These are phyloP conservation scores for Diaporthe sp. DNA, from an alignment of 2,329 filamentous ascomycete species.

Conservation along the genomic window DNA sequence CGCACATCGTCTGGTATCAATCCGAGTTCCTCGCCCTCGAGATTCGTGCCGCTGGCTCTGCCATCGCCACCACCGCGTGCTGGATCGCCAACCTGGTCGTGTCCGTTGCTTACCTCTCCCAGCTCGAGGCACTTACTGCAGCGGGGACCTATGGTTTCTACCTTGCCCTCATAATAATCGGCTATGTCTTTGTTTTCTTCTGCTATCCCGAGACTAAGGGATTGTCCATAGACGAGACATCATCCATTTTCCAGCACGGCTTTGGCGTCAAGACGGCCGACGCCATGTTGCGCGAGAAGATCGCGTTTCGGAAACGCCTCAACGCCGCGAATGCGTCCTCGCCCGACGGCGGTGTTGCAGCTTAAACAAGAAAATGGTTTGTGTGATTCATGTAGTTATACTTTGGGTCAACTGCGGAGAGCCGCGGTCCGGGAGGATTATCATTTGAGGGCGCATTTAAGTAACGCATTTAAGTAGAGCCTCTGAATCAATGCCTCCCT, in stretches of 20 bases:
- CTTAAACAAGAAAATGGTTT: neutral
- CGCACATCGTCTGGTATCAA: conserved; percentile 54
- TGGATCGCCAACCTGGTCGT: conserved; percentile 57
- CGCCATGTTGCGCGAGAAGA: conserved; percentile 41
- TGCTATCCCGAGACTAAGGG: conserved; percentile 61
- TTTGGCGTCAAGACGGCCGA: conserved; percentile 52
- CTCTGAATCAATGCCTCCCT: neutral
- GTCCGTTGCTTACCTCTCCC: conserved; percentile 55
- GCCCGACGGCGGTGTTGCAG: neutral
- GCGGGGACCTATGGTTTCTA: conserved; percentile 60
- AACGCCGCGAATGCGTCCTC: neutral
- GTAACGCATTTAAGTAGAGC: neutral
- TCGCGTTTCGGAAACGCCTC: neutral
- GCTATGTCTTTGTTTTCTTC: conserved; percentile 56
- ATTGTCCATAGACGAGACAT: conserved; percentile 59
- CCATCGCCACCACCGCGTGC: conserved; percentile 53
- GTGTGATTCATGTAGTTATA: too few relatives aligned
- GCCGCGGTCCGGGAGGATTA: neutral
- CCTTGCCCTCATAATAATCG: conserved; percentile 55
- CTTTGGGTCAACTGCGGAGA: neutral
- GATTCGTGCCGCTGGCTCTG: conserved; percentile 54
- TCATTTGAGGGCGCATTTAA: too few relatives aligned
- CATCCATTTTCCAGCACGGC: conserved; percentile 55
- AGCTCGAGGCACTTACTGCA: conserved; percentile 56
- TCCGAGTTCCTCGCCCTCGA: conserved; percentile 55